Base-by-base conservation (phyloP, 2,329 filamentous ascomycete genomes). In the Penicillium sp. region DNA sequence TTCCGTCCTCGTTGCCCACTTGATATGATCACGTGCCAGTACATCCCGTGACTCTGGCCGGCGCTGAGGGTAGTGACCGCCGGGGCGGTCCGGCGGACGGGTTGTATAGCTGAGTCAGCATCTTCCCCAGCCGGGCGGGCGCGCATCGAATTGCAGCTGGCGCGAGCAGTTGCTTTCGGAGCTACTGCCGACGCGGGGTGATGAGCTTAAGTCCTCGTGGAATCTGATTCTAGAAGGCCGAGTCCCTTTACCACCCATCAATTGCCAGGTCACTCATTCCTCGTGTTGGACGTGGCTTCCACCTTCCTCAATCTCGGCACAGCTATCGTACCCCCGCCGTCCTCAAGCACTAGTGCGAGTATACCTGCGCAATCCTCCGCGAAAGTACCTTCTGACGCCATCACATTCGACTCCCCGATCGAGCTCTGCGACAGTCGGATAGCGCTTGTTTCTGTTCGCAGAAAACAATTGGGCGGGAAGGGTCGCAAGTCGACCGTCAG, bases 341-440 rank as follows among this genome's bases (percentile, higher is more conserved):
- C 63, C 59, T 53, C 65, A 67, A 68, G 64, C 66, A 66, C 67
- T 66, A 66, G 61, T 62, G 58, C 57, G 57, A 57, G 61, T 59
- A 52, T 52, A 57, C 53, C 54, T 58, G 55, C 57, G 57, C 55
- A 46, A 57, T 50, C 43, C 35, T 48, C 35, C 41, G 32, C 36
- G n/a, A 47, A 32, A 52, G 51, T 48, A 51, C 51, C 41, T 41
- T 11, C 28, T 53, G 47, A 43, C 48, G 45, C 51, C 35, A 48
- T 49, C 57, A 49, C 57, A 42, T 42, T 34, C 36, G 37, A 49
- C 39, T 45, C 47, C 50, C 50, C 51, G 53, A 34, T 3, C 34
- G 24, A 41, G 34, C 34, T 24, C 18, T 18, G 26, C 13, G 28
- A 39, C 46, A 46, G 42, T 46, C 8, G 2, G 8, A 28, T 33